Base-by-base conservation (phyloP, 2,329 filamentous ascomycete genomes). In the Xylariales sp. region DNA sequence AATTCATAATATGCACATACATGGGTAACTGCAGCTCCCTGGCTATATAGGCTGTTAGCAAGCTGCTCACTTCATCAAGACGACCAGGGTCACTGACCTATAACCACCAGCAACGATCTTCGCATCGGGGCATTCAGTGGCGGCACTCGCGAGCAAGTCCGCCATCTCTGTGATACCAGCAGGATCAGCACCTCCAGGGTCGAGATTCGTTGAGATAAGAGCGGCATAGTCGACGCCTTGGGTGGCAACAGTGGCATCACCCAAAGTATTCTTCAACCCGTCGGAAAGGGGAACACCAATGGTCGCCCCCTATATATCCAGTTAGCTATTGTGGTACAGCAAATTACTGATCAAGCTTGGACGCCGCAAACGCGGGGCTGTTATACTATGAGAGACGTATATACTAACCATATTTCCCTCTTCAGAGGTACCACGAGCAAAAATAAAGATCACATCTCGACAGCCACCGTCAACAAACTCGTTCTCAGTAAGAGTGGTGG, bases 401-500 rank as follows among this genome's bases (percentile, higher is more conserved):
- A 20, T 19, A 12, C 38, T 33, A 8, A 40, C 39, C 39, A 42
- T 35, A n/a, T 42, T 42, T n/a, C 39, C 39, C 2, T 12, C 16
- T 34, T 42, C 39, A 6, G 39, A 35, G 22, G 18, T 28, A 5
- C 39, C 39, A 14, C 39, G 31, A 6, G 39, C 31, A 14, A 35
- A 42, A 22, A 42, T 60, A 29, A 68, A 62, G 22, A 62, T 63
- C 2, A 64, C 55, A 16, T 54, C 49, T 15, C 59, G 56, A 45
- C 65, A 68, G 4, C 52, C 48, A 2, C 62, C 60, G 2, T 55
- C 46, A 20, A 58, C 46, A 31, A 68, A 57, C 12, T 69, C 65
- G 35, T 68, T 64, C 14, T 54, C 52, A 20, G 29, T 40, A n/a
- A 6, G 18, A n/a, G 25, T 24, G 6, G 16, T 10, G 12, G 25